These are phyloP conservation scores for Pseudoturritis turrita DNA, from an alignment of 345 rosid genomes.

Conservation along the genomic window DNA sequence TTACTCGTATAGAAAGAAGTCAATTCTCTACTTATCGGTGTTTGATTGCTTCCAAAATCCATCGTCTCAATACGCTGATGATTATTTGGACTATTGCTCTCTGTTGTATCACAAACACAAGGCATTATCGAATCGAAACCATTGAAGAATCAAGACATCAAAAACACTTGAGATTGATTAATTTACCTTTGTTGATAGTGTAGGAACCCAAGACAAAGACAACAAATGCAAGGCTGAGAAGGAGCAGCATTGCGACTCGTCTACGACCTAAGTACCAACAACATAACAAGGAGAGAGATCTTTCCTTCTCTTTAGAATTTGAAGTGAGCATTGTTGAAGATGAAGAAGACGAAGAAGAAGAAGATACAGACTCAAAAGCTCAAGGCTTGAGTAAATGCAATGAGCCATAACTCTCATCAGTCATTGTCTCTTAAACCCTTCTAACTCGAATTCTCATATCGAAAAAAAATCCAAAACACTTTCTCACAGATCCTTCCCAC, in stretches of 20 bases:
- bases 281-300: slow-evolving; percentile 44
- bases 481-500: slow-evolving; percentile 20
- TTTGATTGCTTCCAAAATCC: slow-evolving; percentile 25
- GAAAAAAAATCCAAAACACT: background rate
- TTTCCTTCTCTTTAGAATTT: slow-evolving; percentile 69
- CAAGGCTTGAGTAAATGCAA: slow-evolving; percentile 33
- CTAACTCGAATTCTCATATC: slow-evolving; percentile 15
- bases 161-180: background rate
- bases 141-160: background rate
- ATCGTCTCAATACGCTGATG: slow-evolving; percentile 30
- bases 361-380: slow-evolving; percentile 31
- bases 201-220: slow-evolving; percentile 70
- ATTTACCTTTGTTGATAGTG: slow-evolving; percentile 59
- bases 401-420: slow-evolving; percentile 67
- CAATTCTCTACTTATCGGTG: slow-evolving; percentile 18
- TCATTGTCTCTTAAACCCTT: slow-evolving; percentile 53
- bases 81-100: slow-evolving; percentile 38
- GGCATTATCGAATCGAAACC: background rate
- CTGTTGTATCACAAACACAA: slow-evolving; percentile 31
- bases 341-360: background rate
- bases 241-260: slow-evolving; percentile 67
- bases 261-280: slow-evolving; percentile 53
- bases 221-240: slow-evolving; percentile 53
- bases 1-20: slow-evolving; percentile 13
- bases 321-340: slow-evolving; percentile 42